phyloP scores from a whole-genome alignment of 2,329 filamentous ascomycete species.

The Scedosporium dehoogii region DNA sequence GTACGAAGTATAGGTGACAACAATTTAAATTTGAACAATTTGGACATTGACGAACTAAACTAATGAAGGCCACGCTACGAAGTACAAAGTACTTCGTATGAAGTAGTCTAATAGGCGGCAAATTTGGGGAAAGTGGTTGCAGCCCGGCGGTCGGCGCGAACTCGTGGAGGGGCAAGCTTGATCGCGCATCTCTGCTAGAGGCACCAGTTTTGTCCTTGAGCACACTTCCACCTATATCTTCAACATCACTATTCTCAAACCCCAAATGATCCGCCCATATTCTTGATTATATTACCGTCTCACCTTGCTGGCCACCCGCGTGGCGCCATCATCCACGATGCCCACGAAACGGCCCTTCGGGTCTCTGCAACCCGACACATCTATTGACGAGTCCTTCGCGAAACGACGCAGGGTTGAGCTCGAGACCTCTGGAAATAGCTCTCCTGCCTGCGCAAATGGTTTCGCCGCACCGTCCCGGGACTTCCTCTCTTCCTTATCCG shows the following conservation, averaged over 20 bases:
- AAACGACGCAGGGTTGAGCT: not conserved
- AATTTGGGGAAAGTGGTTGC: not conserved
- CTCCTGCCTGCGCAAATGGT: not conserved
- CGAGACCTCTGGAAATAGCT: not conserved
- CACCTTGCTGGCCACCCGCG: not conserved
- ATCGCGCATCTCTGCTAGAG: not conserved
- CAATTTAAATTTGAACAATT: too few species aligned
- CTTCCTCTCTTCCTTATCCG: constrained; percentile 63
- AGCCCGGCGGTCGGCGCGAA: not conserved
- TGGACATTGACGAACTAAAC: too few species aligned
- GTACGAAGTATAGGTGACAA: too few species aligned
- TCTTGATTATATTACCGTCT: not conserved
- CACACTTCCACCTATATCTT: not conserved
- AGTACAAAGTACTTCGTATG: too few species aligned
- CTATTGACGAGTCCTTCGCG: not conserved
- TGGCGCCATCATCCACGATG: not conserved
- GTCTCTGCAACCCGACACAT: not conserved
- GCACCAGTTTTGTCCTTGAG: not conserved
- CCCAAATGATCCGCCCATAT: not conserved
- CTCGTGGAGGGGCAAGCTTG: not conserved
- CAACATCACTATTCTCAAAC: too few species aligned
- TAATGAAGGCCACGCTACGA: not conserved
- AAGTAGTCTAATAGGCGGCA: not conserved
- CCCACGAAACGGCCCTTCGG: not conserved
- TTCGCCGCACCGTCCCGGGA: constrained; percentile 29